Conservation (phyloP, 108 stramenopile genomes). For the Parietichytrium sp. region DNA sequence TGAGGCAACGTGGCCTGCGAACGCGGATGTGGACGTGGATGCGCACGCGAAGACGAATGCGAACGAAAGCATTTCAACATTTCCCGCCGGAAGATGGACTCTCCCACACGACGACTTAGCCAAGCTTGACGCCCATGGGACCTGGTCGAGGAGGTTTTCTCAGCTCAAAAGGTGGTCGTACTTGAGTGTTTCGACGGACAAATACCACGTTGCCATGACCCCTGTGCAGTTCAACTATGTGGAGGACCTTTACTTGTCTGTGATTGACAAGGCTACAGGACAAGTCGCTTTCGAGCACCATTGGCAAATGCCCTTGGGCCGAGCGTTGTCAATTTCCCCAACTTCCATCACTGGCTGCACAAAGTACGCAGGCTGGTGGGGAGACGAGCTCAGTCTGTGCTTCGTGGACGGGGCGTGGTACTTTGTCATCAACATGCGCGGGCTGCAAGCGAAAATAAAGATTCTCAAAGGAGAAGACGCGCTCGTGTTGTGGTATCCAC, state of each 20-base stretch:
- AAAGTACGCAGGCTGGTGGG: background rate
- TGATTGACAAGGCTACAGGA: background rate
- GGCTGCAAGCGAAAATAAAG: background rate
- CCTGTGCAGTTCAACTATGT: constrained; percentile 25
- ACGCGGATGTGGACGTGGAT: too few relatives aligned
- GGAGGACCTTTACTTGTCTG: constrained; percentile 1
- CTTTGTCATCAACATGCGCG: background rate
- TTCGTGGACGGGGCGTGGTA: constrained; percentile 3
- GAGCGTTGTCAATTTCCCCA: background rate
- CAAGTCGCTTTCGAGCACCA: background rate
- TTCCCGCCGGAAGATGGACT: too few relatives aligned
- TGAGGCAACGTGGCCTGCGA: too few relatives aligned
- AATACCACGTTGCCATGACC: background rate
- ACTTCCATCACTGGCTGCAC: background rate
- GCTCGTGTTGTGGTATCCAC: constrained; percentile 12
- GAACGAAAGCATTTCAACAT: too few relatives aligned
- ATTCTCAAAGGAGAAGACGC: constrained; percentile 5
- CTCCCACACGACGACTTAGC: too few relatives aligned
- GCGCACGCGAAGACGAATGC: too few relatives aligned
- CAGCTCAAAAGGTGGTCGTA: constrained; percentile 16
- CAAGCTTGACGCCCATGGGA: too few relatives aligned
- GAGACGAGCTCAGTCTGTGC: background rate
- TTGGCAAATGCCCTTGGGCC: constrained; percentile 37
- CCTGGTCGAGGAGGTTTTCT: background rate
- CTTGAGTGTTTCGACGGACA: background rate